A percentile compares a stretch with the other conserved stretches of the same genome.
These are phyloP conservation scores for Tulasnella sp. DNA, from an alignment of 768 basidiomycete species.

Conservation along the genomic window DNA sequence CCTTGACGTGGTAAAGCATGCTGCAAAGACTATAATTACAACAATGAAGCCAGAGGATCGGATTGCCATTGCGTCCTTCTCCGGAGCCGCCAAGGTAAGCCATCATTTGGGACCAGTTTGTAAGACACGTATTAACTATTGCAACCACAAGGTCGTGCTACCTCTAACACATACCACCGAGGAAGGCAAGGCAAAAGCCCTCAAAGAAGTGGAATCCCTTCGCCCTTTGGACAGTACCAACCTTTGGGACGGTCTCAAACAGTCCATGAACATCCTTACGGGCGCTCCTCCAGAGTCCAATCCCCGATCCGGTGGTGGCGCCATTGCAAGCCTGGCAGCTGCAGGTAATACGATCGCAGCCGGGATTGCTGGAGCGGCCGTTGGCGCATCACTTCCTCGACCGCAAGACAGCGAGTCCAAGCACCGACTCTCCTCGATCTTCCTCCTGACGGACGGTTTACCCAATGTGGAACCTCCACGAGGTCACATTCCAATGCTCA, in stretches of 20 bases:
- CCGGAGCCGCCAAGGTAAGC: conserved; percentile 24
- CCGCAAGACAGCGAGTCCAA: background rate
- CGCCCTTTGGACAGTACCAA: conserved; percentile 28
- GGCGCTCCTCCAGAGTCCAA: background rate
- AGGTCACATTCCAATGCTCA: conserved; percentile 32
- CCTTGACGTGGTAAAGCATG: conserved; percentile 32
- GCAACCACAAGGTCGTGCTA: conserved; percentile 13
- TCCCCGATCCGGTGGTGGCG: background rate
- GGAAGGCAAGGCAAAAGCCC: conserved; percentile 24
- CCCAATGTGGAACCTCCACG: conserved; percentile 32
- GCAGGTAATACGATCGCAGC: background rate
- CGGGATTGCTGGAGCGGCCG: background rate
- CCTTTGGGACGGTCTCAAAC: conserved; percentile 32
- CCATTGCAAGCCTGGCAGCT: background rate
- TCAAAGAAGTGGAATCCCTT: conserved; percentile 23
- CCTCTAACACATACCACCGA: conserved; percentile 27
- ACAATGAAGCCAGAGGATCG: conserved; percentile 28
- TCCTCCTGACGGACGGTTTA: conserved; percentile 32
- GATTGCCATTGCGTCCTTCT: conserved; percentile 31
- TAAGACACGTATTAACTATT: background rate
- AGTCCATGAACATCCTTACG: conserved; percentile 31
- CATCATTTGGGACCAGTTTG: background rate
- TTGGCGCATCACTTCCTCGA: background rate
- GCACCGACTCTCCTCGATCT: conserved; percentile 30
- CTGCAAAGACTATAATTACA: conserved; percentile 28